Conservation (phyloP, 2,329 filamentous ascomycete species). For the Venturia effusa region DNA sequence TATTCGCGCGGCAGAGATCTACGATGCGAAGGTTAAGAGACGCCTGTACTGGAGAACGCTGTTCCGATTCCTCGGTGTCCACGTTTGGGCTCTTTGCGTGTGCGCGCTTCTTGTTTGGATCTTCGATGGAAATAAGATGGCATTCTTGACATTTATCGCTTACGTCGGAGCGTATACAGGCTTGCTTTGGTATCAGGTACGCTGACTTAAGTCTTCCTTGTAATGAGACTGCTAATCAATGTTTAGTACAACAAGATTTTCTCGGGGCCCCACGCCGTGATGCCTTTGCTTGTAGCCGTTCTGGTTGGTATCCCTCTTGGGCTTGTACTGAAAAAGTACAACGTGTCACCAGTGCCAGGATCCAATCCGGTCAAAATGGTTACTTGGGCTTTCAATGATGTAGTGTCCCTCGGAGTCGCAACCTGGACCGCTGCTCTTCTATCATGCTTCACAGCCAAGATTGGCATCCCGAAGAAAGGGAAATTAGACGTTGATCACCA, state of each 20-base stretch:
- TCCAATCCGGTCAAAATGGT: conserved; percentile 18
- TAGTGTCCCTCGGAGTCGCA: conserved; percentile 36
- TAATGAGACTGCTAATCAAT: not conserved
- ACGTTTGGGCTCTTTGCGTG: conserved; percentile 43
- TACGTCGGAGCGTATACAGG: conserved; percentile 42
- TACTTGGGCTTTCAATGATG: conserved; percentile 33
- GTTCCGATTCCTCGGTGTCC: conserved; percentile 37
- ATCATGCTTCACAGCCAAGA: conserved; percentile 36
- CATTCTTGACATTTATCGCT: conserved; percentile 38
- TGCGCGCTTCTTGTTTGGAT: conserved; percentile 41
- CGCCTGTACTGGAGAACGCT: conserved; percentile 42
- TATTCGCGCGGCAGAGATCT: conserved; percentile 34
- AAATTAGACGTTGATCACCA: conserved; percentile 10
- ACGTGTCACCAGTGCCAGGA: not conserved
- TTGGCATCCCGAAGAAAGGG: conserved; percentile 31
- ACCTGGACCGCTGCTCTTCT: conserved; percentile 44
- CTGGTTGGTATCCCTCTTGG: conserved; percentile 37
- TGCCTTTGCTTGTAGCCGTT: conserved; percentile 36
- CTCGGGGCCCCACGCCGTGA: conserved; percentile 37
- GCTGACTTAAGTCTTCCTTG: conserved; percentile 14
- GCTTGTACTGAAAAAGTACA: conserved; percentile 27
- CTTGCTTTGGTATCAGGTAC: conserved; percentile 43
- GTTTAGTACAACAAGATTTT: conserved; percentile 35
- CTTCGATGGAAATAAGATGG: conserved; percentile 33
- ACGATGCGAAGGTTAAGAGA: conserved; percentile 35